Conservation (phyloP, 75 land plant species). For the Pinus taeda region DNA sequence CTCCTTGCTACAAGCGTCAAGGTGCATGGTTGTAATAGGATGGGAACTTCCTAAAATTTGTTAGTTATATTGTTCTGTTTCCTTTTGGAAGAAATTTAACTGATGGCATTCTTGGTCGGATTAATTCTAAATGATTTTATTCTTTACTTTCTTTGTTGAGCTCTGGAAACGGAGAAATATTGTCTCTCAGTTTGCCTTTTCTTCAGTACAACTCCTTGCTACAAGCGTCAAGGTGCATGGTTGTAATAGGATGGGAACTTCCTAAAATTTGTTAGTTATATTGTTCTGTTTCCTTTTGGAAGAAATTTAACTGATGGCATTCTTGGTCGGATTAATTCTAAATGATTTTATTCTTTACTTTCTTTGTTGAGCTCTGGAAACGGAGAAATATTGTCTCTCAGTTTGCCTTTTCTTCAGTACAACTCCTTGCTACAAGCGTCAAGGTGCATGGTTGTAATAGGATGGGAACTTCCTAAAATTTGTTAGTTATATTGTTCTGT, state of each 20-base stretch:
- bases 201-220: background rate
- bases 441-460: constrained; percentile 1
- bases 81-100: too few species aligned
- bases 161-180: constrained; percentile 7
- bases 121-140: background rate
- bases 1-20: background rate
- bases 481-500: too few species aligned
- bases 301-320: too few species aligned
- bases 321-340: background rate
- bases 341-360: background rate
- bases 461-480: background rate
- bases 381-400: background rate
- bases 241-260: background rate
- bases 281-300: too few species aligned
- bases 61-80: too few species aligned
- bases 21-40: background rate
- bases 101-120: background rate
- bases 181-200: background rate
- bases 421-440: background rate
- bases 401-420: background rate
- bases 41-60: background rate
- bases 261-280: background rate
- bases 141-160: background rate
- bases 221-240: background rate
- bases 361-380: constrained; percentile 7